Conservation (phyloP, 495 filamentous ascomycete species). For the Penicillium turbatum region DNA sequence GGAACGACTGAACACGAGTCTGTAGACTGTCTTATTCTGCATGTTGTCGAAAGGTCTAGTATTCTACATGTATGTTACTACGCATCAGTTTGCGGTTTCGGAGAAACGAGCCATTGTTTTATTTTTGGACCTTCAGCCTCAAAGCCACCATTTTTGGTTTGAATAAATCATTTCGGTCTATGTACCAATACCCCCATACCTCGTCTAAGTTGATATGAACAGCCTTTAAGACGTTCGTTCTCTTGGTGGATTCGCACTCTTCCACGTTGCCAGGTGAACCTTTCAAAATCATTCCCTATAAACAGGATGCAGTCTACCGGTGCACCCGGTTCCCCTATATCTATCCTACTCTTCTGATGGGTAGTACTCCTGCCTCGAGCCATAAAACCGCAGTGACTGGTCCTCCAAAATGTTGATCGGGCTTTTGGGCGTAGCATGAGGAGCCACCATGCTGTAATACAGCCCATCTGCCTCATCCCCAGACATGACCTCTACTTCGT, state of each 20-base stretch:
- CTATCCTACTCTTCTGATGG: not conserved
- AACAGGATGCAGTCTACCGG: too few species aligned
- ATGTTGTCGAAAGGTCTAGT: not conserved
- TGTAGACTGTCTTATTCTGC: conserved; percentile 10
- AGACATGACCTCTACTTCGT: not conserved
- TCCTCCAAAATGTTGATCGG: not conserved
- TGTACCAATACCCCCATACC: not conserved
- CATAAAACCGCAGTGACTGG: not conserved
- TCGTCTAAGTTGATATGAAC: not conserved
- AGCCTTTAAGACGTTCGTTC: not conserved
- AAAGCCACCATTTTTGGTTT: not conserved
- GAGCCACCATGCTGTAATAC: not conserved
- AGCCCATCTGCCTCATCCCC: not conserved
- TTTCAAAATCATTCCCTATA: too few species aligned
- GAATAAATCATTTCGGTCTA: not conserved
- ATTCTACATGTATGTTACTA: not conserved
- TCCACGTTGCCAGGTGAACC: too few species aligned
- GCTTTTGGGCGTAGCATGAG: not conserved
- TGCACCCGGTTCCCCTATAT: not conserved
- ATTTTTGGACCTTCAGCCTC: not conserved
- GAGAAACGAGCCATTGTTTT: not conserved
- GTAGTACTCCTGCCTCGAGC: not conserved
- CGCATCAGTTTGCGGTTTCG: not conserved
- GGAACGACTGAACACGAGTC: conserved; percentile 35
- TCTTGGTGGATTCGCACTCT: not conserved